Conservation (phyloP, 306 rosid species). For the Gynostemma pentaphyllum region DNA sequence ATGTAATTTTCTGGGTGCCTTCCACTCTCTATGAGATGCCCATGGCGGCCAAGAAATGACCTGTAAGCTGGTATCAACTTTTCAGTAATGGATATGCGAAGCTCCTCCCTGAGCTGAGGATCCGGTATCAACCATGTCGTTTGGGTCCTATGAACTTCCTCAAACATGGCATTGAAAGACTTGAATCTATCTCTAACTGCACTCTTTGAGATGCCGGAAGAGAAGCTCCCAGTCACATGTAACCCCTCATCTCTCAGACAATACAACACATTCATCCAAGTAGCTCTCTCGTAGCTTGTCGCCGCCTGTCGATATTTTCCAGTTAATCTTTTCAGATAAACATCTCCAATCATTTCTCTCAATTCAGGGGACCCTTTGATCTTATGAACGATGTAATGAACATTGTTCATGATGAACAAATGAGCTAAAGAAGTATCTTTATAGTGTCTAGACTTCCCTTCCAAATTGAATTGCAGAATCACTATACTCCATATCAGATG, state of each 20-base stretch:
- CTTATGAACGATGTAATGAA: conserved; percentile 94
- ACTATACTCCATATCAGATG: conserved; percentile 98
- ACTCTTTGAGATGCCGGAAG: conserved; percentile 85
- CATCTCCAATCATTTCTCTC: conserved; percentile 86
- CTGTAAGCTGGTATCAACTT: conserved; percentile 88
- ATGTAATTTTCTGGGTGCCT: conserved; percentile 95
- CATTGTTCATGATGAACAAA: conserved; percentile 92
- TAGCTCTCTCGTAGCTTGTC: conserved; percentile 83
- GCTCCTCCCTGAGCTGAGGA: conserved; percentile 92
- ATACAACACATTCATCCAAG: conserved; percentile 85
- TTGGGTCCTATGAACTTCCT: conserved; percentile 91
- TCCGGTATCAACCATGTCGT: conserved; percentile 88
- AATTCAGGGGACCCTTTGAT: conserved; percentile 75
- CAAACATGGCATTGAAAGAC: conserved; percentile 89
- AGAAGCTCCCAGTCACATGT: conserved; percentile 76
- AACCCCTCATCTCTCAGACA: conserved; percentile 88
- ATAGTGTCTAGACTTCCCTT: conserved; percentile 85
- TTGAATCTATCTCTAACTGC: conserved; percentile 92
- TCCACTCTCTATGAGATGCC: conserved; percentile 85
- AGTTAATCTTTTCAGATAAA: conserved; percentile 66
- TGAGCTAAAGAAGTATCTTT: conserved; percentile 66
- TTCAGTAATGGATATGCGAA: conserved; percentile 71
- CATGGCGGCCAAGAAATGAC: conserved; percentile 84
- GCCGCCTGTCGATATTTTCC: conserved; percentile 88
- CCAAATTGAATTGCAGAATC: conserved; percentile 79